phyloP scores from a whole-genome alignment of 2,329 filamentous ascomycete genomes.

The Fusarium robinianum region DNA sequence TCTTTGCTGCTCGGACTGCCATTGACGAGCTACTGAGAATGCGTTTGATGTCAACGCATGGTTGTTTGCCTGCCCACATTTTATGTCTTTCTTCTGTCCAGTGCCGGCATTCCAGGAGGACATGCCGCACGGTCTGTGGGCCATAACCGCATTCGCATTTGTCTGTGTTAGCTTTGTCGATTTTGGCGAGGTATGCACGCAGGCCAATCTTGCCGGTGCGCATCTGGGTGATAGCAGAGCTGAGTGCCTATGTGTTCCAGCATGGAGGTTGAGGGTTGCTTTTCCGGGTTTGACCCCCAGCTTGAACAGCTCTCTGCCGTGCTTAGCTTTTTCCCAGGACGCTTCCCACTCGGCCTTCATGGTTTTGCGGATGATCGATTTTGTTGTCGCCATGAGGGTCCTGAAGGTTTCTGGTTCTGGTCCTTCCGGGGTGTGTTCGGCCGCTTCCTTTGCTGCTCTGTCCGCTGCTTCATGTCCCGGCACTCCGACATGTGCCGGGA shows the following conservation, averaged over 20 bases:
- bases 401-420: no score
- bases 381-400: no score
- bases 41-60: neutral
- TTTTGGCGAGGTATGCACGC: neutral
- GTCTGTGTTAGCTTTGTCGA: conserved; percentile 1
- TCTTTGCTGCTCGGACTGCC: conserved; percentile 2
- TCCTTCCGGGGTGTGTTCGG: no score
- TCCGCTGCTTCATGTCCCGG: no score
- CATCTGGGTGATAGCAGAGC: conserved; percentile 1
- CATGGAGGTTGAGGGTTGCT: neutral
- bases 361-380: no score
- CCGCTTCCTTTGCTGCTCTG: no score
- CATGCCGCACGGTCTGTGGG: neutral
- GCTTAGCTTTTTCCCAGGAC: no score
- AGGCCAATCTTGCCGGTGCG: conserved; percentile 5
- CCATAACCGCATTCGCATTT: neutral
- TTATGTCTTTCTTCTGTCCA: conserved; percentile 1
- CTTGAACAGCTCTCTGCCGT: no score
- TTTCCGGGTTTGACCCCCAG: neutral
- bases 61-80: conserved; percentile 4
- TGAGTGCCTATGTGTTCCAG: neutral
- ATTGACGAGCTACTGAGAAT: conserved; percentile 4
- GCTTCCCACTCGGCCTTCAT: no score
- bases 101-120: conserved; percentile 6
- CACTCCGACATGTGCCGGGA: no score